These are phyloP conservation scores for Dryas integrifolia DNA, from an alignment of 331 rosid species.

Conservation along the genomic window DNA sequence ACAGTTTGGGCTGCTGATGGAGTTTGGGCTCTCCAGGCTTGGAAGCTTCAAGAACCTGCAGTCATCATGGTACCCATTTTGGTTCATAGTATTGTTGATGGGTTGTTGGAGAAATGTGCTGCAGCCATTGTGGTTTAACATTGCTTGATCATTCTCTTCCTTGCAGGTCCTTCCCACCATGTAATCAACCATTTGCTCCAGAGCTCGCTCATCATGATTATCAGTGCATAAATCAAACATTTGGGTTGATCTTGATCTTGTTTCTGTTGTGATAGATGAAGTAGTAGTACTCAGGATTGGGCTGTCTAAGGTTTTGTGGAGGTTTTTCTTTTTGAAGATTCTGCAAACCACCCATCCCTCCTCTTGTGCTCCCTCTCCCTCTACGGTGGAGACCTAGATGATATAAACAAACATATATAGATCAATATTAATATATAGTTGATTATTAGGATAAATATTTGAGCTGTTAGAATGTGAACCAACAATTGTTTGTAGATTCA, in stretches of 20 bases:
- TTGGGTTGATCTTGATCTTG: slow-evolving; percentile 33
- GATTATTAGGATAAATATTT: no score
- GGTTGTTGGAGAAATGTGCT: slow-evolving; percentile 22
- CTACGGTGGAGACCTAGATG: slow-evolving; percentile 40
- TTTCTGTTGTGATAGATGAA: slow-evolving; percentile 34
- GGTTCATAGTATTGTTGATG: slow-evolving; percentile 9
- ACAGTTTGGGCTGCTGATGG: slow-evolving; percentile 41
- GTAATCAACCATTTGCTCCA: slow-evolving; percentile 71
- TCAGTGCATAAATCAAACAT: slow-evolving; percentile 39
- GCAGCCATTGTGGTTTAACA: slow-evolving; percentile 9
- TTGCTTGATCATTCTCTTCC: slow-evolving; percentile 50
- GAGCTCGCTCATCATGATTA: slow-evolving; percentile 45
- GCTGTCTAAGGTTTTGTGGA: slow-evolving; percentile 63
- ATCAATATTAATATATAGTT: no score
- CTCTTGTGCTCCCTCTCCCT: slow-evolving; percentile 62
- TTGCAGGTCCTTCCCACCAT: slow-evolving; percentile 52
- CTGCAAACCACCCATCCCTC: slow-evolving; percentile 98
- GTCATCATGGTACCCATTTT: slow-evolving; percentile 28
- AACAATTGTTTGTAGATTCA: background rate
- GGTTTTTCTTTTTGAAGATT: slow-evolving; percentile 86
- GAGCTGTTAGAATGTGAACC: no score
- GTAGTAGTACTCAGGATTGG: slow-evolving; percentile 27
- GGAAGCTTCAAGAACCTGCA: slow-evolving; percentile 62
- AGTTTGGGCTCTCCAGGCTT: slow-evolving; percentile 69
- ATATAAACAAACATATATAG: no score